Base-by-base conservation (phyloP, 2,329 filamentous ascomycete genomes). In the Aspergillus jensenii region DNA sequence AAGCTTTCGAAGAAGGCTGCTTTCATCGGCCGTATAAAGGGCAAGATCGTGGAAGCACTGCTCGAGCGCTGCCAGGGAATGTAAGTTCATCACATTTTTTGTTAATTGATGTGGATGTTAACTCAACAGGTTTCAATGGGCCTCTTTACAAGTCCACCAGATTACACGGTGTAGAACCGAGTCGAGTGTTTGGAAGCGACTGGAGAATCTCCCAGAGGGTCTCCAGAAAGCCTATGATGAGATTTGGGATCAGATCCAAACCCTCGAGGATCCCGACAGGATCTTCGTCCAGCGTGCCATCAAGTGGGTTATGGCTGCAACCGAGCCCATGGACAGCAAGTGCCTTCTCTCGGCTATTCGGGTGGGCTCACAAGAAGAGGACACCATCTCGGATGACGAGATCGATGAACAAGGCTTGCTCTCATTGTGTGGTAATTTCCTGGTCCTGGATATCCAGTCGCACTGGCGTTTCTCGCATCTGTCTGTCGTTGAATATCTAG, bases 51-150 rank as follows among this genome's bases (percentile, higher is more conserved):
- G 11, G 35, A 15, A 12, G 47, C n/a, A 1, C 17, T 57, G 4
- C 46, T 56, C 6, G 57, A 51, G 5, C 49, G 47, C 27, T 44
- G 49, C 6, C 43, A 59, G n/a, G 56, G 60, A 46, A 64, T 56
- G 23, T 25, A 25, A 25, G 23, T 25, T 25, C 5, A 25, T 25
- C 23, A 25, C 5, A 25, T 7, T 6, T 25, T 25, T 25, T 25
- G 23, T 25, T 25, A 7, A 25, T 25, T 25, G 23, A 25, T 25
- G 23, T 25, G 23, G 23, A 25, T 25, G 23, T 2, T 25, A 7
- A 25, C 23, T 25, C 23, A 25, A 25, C 23, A 25, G 23, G 60
- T 66, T 64, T 31, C 62, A 63, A 21, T 64, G 60, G 64, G 61
- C 58, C 1, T 37, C 53, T 23, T 31, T 66, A 3, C 64, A 66